Conservation (phyloP, 495 filamentous ascomycete species). For the Neurospora sp. region DNA sequence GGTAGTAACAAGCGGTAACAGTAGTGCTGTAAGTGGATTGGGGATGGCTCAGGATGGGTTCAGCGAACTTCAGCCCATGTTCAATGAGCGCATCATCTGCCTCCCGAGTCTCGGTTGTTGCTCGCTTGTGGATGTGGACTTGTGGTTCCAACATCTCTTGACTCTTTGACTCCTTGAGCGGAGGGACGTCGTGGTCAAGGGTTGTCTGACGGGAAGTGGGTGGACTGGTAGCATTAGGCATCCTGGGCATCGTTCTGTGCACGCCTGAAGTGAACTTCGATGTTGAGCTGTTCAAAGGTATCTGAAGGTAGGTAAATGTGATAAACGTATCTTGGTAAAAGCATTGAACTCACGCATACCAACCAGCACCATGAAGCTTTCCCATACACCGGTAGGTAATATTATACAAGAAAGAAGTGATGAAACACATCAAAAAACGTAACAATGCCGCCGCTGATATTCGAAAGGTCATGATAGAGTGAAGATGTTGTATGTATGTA, state of each 20-base stretch:
- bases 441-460: neutral
- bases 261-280: neutral
- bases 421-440: neutral
- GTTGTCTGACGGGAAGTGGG: neutral
- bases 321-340: no score
- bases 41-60: neutral
- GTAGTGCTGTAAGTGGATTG: neutral
- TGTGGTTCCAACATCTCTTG: neutral
- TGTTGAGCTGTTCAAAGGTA: no score
- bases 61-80: neutral
- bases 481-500: neutral
- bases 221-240: neutral
- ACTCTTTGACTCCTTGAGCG: neutral
- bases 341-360: no score
- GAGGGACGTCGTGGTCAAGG: neutral
- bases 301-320: no score
- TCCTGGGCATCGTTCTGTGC: neutral
- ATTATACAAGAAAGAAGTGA: neutral
- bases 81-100: neutral
- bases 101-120: neutral
- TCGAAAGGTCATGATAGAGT: neutral
- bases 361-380: neutral
- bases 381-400: neutral
- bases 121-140: neutral
- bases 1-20: neutral